Evolutionary conservation across 139 green algal genomes (phyloP), one percentile per base, ranked within the genome.

Genomic region (Pedinophyceae sp.): DNA sequence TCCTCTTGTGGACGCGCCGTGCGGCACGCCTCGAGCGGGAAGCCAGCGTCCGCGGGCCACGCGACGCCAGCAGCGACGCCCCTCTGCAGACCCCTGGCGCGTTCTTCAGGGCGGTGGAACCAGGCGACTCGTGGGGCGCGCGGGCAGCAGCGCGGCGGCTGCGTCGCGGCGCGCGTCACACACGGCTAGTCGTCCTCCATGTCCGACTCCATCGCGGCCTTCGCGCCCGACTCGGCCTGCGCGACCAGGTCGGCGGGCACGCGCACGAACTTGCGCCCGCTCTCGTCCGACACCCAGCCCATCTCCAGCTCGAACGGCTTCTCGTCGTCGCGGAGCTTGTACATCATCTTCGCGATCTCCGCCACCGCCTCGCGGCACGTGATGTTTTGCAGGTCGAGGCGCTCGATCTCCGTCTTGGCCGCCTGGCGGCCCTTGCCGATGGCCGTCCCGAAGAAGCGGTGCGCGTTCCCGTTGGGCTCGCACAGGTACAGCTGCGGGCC

Each of bases 271-370:
- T 82, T 50, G 2, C 66, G 61, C 30, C 65, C 62, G 40, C 54
- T 85, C 54, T 94, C 92, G 4, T 96, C 88, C 60, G 77, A 96
- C 4, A 98, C 70, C 92, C 92, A 99, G 43, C 74, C 79, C 59
- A 98, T 69, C 71, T 99, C 91, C 51, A 98, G 55, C 75, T 99
- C 92, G 73, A 96, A 98, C 1, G 79, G 77, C 78, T 99, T 99
- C 62, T 81, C 78, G 51, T 97, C 92, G 54, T 98, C 90, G 60
- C 93, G 89, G 26, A 93, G 78, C 48, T 75, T 80, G 71, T 93
- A 77, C 30, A 96, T 74, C 59, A 97, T 94, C 61, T 94, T 93
- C 27, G 85, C 90, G 15, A 88, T 73, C 59, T 87, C 86, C 27
- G 74, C 64, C n/a, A 98, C 75, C 4, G 71, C 91, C 59, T 97